These are phyloP conservation scores for Byssochlamys sp. DNA, from an alignment of 2,329 filamentous ascomycete species.

Conservation along the genomic window DNA sequence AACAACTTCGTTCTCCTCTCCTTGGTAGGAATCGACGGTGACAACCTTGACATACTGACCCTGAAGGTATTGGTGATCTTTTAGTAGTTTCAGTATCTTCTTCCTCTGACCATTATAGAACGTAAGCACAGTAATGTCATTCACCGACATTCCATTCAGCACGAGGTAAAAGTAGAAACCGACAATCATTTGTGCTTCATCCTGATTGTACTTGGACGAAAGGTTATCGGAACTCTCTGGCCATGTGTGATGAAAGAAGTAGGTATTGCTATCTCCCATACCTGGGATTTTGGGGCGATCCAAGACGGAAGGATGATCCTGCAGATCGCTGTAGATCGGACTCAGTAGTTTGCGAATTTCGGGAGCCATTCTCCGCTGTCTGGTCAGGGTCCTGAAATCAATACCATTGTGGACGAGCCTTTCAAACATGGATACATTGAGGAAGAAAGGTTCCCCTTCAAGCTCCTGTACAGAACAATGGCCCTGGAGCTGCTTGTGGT, in stretches of 20 bases:
- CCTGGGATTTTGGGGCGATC: constrained; percentile 48
- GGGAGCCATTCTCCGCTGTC: constrained; percentile 65
- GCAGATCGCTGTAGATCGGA: constrained; percentile 52
- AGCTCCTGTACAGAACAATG: constrained; percentile 56
- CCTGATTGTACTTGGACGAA: constrained; percentile 57
- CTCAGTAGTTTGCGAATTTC: constrained; percentile 53
- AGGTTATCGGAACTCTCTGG: constrained; percentile 54
- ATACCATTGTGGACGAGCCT: constrained; percentile 59
- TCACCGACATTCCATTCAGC: constrained; percentile 51
- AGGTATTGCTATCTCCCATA: constrained; percentile 53
- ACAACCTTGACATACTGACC: constrained; percentile 50
- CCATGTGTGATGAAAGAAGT: constrained; percentile 58
- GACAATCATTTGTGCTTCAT: constrained; percentile 68
- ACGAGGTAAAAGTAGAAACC: constrained; percentile 63
- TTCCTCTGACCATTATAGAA: constrained; percentile 82
- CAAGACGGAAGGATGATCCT: constrained; percentile 50
- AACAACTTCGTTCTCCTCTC: constrained; percentile 79
- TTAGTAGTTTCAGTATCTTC: constrained; percentile 44
- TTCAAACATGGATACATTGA: constrained; percentile 72
- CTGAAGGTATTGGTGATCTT: constrained; percentile 36
- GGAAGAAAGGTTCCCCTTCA: constrained; percentile 50
- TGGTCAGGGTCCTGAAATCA: constrained; percentile 53
- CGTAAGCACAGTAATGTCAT: constrained; percentile 67
- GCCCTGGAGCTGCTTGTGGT: constrained; percentile 67
- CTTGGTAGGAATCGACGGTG: constrained; percentile 83